Conservation (phyloP, 192 early-diverging fungal genomes). For the Backusella macrospora region DNA sequence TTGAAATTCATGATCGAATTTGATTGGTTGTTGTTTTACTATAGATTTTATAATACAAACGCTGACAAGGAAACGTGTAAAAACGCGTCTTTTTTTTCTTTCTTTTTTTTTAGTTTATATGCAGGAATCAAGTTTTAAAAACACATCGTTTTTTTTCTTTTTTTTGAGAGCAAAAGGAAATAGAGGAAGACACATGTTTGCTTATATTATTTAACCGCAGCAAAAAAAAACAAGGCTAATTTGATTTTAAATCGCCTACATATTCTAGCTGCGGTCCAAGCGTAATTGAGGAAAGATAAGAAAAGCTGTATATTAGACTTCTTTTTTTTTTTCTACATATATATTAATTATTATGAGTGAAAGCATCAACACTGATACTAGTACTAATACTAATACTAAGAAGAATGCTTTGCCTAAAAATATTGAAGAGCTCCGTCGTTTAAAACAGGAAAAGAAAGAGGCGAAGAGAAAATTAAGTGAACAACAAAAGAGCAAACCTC, state of each 20-base stretch:
- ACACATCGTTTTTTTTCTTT: background rate
- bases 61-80: too few species aligned
- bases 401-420: background rate
- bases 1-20: too few species aligned
- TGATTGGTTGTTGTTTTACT: too few species aligned
- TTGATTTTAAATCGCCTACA: background rate
- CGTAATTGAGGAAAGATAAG: background rate
- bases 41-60: too few species aligned
- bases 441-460: slow-evolving; percentile 15
- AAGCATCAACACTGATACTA: background rate
- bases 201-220: background rate
- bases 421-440: slow-evolving; percentile 6
- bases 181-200: background rate
- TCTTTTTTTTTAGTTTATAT: background rate
- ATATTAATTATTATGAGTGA: background rate
- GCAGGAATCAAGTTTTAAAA: background rate
- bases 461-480: slow-evolving; percentile 5
- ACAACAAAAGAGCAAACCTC: background rate
- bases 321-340: background rate
- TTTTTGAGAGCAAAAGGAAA: background rate
- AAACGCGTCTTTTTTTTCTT: background rate
- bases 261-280: slow-evolving; percentile 1
- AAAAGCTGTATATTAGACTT: background rate
- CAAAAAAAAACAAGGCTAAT: background rate
- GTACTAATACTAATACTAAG: background rate